Base-by-base conservation (phyloP, 805 yeast genomes). In the Wickerhamomyces chambardii region DNA sequence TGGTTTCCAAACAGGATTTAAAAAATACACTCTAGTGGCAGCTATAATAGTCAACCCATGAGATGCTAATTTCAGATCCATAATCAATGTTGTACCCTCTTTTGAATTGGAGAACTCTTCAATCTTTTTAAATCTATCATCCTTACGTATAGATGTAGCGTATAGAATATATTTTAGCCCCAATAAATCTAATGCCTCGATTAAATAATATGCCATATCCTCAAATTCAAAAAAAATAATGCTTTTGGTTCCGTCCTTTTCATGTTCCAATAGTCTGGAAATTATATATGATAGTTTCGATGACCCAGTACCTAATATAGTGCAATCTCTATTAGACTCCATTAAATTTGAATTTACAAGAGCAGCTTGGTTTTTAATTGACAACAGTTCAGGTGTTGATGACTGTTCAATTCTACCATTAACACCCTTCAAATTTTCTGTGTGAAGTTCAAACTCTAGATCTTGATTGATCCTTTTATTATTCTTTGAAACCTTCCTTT, bases 1-100 rank as follows among this genome's bases (percentile, higher is more conserved):
- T 37, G 75, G 64, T 42, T 68, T 73, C 87, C 86, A 80, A 2
- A 80, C 78, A 1, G 86, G 86, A 43, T 70, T 77, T n/a, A 79
- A 61, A 49, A 80, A 78, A 47, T 76, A 80, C 2, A 80, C 83
- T 35, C 75, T 62, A 0, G 85, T 76, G 4, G 87, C 87, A 1
- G 78, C 65, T 15, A 75, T 70, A 7, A 80, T 76, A 0, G 83
- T 78, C 30, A 80, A 51, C 0, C 87, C 87, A 56, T 78, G 84
- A 0, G 87, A 64, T 0, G 87, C 83, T 34, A 80, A 49, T 42
- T 70, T 68, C 33, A 80, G 54, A 49, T 80, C 86, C 86, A 80
- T 80, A 2, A 80, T 58, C 38, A 80, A 56, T 2, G 72, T 64
- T 21, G 74, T 57, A 0, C 81, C 82, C 11, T 56, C 55, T 16